These are phyloP conservation scores for Boechera divaricarpa DNA, from an alignment of 345 rosid genomes.

Conservation along the genomic window DNA sequence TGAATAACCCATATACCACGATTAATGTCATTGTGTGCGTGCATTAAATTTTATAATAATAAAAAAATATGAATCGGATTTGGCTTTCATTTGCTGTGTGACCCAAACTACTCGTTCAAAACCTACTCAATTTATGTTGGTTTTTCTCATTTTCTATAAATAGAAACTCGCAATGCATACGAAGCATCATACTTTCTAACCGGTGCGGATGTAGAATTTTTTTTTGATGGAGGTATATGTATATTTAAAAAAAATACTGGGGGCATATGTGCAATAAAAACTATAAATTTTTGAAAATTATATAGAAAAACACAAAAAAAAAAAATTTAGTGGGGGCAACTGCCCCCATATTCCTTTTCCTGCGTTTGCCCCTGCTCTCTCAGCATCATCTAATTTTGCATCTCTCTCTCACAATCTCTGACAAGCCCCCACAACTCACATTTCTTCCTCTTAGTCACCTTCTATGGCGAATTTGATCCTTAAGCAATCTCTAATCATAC, in stretches of 20 bases:
- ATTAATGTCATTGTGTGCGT: neutral
- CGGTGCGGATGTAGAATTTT: no score
- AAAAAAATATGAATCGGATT: neutral
- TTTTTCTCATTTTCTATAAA: slow-evolving; percentile 37
- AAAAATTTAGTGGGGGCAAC: no score
- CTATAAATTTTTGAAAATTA: no score
- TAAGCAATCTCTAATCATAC: slow-evolving; percentile 38
- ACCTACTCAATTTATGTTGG: slow-evolving; percentile 3
- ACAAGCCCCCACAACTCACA: neutral
- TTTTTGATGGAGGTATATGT: no score
- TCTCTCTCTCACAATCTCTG: neutral
- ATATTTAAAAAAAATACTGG: no score
- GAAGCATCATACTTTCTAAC: slow-evolving; percentile 18
- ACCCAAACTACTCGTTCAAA: slow-evolving; percentile 22
- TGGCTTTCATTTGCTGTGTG: slow-evolving; percentile 20
- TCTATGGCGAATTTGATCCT: slow-evolving; percentile 34
- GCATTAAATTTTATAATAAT: slow-evolving; percentile 27
- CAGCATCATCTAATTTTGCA: slow-evolving; percentile 11
- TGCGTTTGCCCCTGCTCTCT: neutral
- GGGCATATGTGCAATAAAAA: no score
- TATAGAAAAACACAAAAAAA: no score
- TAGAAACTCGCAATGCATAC: slow-evolving; percentile 13
- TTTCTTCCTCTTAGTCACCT: slow-evolving; percentile 3
- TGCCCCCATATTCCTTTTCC: no score
- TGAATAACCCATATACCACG: slow-evolving; percentile 16